Conservation (phyloP, 1,284 basidiomycete species). For the Ceratobasidium sp. region DNA sequence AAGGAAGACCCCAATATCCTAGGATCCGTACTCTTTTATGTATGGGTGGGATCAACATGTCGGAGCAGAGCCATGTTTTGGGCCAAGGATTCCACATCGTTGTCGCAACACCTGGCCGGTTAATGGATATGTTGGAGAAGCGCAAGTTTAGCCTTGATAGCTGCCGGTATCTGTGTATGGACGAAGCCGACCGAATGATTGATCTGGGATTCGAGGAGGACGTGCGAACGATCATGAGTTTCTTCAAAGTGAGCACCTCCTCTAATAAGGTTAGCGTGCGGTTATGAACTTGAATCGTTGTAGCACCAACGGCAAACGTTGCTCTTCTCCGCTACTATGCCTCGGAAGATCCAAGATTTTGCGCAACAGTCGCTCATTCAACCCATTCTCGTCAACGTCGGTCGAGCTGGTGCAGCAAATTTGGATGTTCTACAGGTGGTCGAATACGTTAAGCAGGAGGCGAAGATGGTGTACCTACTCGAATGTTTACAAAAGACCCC, state of each 20-base stretch:
- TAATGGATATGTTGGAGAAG: slow-evolving; percentile 98
- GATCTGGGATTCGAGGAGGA: slow-evolving; percentile 99
- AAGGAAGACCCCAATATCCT: slow-evolving; percentile 73
- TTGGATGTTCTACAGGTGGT: slow-evolving; percentile 93
- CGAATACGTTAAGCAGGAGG: slow-evolving; percentile 99
- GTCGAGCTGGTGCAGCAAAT: slow-evolving; percentile 97
- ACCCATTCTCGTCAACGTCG: slow-evolving; percentile 96
- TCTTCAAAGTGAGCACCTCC: slow-evolving; percentile 79
- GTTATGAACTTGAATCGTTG: neutral
- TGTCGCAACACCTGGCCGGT: slow-evolving; percentile 93
- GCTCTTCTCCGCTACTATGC: slow-evolving; percentile 99
- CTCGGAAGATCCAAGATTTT: slow-evolving; percentile 98
- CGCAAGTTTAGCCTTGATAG: slow-evolving; percentile 90
- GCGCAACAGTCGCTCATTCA: slow-evolving; percentile 94
- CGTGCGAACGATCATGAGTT: slow-evolving; percentile 98
- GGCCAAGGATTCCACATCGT: slow-evolving; percentile 95
- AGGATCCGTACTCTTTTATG: slow-evolving; percentile 89
- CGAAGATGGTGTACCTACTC: slow-evolving; percentile 98
- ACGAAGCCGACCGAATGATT: slow-evolving; percentile 99
- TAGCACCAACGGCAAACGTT: slow-evolving; percentile 96
- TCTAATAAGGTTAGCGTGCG: neutral
- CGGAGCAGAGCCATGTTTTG: slow-evolving; percentile 91
- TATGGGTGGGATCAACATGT: slow-evolving; percentile 98
- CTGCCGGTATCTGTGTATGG: slow-evolving; percentile 97
- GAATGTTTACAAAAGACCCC: slow-evolving; percentile 99